These are phyloP conservation scores for Sporothrix dimorphospora DNA, from an alignment of 2,329 filamentous ascomycete species.

Conservation along the genomic window DNA sequence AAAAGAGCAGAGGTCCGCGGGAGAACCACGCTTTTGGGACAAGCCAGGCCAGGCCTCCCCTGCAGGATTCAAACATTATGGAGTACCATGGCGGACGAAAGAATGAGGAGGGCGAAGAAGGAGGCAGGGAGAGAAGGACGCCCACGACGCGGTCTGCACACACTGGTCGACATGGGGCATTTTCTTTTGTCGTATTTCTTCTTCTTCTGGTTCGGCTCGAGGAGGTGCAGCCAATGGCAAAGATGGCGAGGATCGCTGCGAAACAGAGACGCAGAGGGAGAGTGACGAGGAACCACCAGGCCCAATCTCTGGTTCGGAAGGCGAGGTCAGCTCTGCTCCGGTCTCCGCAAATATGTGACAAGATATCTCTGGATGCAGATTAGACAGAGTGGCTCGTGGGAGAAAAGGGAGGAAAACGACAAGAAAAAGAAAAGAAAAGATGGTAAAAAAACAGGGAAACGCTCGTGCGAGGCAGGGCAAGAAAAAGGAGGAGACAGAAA, in stretches of 20 bases:
- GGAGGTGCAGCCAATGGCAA: slow-evolving; percentile 5
- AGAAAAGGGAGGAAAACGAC: neutral
- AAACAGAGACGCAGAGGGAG: slow-evolving; percentile 3
- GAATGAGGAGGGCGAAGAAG: too few species aligned
- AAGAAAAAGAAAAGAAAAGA: neutral
- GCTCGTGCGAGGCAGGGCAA: neutral
- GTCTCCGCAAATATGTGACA: slow-evolving; percentile 1
- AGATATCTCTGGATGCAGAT: neutral
- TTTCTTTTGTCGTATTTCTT: neutral
- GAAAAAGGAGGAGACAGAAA: neutral
- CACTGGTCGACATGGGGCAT: neutral
- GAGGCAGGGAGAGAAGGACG: neutral
- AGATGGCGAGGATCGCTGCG: slow-evolving; percentile 4
- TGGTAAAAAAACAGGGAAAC: neutral
- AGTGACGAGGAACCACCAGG: neutral
- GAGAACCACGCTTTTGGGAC: slow-evolving; percentile 25
- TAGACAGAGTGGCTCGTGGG: neutral
- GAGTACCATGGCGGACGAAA: too few species aligned
- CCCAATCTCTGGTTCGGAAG: slow-evolving; percentile 7
- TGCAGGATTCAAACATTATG: neutral
- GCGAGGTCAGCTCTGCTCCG: neutral
- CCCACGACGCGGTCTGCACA: neutral
- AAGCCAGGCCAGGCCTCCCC: neutral
- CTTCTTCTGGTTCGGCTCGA: neutral
- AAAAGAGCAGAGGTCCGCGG: neutral